Base-by-base conservation (phyloP, 1,284 basidiomycete genomes). In the Coniferiporia weirii region DNA sequence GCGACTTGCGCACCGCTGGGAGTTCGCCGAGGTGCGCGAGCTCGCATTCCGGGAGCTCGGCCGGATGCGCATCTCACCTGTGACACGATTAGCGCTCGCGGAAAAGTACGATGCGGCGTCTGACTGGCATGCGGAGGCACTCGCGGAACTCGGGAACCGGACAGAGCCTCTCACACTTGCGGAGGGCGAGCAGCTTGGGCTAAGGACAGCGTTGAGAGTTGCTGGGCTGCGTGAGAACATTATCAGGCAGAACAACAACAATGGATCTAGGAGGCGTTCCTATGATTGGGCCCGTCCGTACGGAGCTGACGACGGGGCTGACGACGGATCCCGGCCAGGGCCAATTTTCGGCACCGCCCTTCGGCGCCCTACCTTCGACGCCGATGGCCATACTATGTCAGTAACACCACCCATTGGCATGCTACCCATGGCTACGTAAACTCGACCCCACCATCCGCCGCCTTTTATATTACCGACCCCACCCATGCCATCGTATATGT, bases 41-140 rank as follows among this genome's bases (percentile, higher is more conserved):
- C 61, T 65, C 35, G 63, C 64, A 4, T 59, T 65, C 52, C 38
- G 53, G 5, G 48, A 61, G 27, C 59, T 65, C 20, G 57, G 55
- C 3, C 52, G 52, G 12, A 54, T 82, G 5, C 72, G 76, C 44
- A 77, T 88, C 52, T 76, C 80, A n/a, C 82, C 85, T 0, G 78
- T 89, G 48, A 76, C 79, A 46, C 78, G 81, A 43, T 86, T 89
- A 57, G 76, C 78, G 36, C 73, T 83, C 13, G 84, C 83, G 64
- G 76, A 80, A 50, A 66, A 70, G 17, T 82, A 81, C 68, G 70
- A 73, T 0, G 75, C 89, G 59, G 79, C 85, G 67, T 76, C 78
- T 0, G 77, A 80, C 0, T 89, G 85, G 63, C 51, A 36, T 10
- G 47, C 27, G 19, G 40, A 43, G 5, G 61, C 61, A 15, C 35